These are phyloP conservation scores for Juncus effusus DNA, from an alignment of 176 grass and related monocot species.

Conservation along the genomic window DNA sequence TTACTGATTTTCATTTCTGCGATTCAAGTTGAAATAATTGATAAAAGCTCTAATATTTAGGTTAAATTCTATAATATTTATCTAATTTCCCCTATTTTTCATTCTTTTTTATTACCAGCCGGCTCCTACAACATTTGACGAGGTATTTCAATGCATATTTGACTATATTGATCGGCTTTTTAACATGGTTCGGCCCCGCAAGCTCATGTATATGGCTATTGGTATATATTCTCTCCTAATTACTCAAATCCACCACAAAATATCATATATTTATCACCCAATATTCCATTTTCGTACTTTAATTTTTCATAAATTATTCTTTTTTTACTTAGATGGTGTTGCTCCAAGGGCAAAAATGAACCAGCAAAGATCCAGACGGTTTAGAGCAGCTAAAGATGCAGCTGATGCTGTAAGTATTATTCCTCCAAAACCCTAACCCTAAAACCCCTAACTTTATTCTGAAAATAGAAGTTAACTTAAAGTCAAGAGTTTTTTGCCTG, in stretches of 20 bases:
- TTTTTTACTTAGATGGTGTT: conserved; percentile 70
- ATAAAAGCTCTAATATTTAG: background rate
- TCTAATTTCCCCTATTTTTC: conserved; percentile 13
- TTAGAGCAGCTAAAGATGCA: conserved; percentile 99
- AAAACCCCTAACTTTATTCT: background rate
- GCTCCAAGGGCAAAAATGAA: conserved; percentile 99
- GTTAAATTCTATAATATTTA: conserved; percentile 1
- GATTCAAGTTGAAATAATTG: no score
- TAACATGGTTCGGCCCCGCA: conserved; percentile 87
- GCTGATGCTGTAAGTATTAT: conserved; percentile 76
- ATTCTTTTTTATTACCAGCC: conserved; percentile 44
- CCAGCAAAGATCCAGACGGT: conserved; percentile 92
- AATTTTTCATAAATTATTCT: conserved; percentile 19
- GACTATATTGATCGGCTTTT: conserved; percentile 96
- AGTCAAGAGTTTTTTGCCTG: no score
- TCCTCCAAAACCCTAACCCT: no score
- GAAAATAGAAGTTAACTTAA: background rate
- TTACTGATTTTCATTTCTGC: conserved; percentile 19
- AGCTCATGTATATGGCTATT: conserved; percentile 93
- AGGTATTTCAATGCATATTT: conserved; percentile 97
- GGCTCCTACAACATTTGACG: conserved; percentile 77
- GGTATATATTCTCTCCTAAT: conserved; percentile 40
- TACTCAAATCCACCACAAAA: background rate
- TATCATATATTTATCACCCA: conserved; percentile 11
- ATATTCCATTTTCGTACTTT: conserved; percentile 1